Conservation (phyloP, 2,329 filamentous ascomycete genomes). For the Cadophora sp. region DNA sequence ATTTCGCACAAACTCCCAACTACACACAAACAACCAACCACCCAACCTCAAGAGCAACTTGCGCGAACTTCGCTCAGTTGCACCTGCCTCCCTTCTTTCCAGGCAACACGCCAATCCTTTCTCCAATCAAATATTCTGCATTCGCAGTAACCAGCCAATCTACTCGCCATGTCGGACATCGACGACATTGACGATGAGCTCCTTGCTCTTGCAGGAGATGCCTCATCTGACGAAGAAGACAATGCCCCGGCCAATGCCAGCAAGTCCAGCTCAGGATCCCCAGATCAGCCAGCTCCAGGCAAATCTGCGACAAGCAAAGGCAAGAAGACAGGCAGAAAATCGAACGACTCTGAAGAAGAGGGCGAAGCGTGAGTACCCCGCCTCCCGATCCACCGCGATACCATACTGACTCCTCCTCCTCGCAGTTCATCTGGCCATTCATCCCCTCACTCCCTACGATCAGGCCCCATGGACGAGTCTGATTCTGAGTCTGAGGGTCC, state of each 20-base stretch:
- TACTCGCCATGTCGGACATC: slow-evolving; percentile 74
- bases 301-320: slow-evolving; percentile 55
- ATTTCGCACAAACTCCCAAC: not conserved
- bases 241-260: slow-evolving; percentile 54
- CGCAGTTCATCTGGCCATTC: slow-evolving; percentile 71
- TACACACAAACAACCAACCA: not conserved
- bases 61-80: not conserved
- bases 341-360: slow-evolving; percentile 75
- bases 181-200: slow-evolving; percentile 78
- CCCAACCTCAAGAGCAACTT: not conserved
- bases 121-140: not conserved
- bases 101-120: not conserved
- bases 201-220: slow-evolving; percentile 87
- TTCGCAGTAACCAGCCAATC: not conserved
- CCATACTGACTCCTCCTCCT: slow-evolving; percentile 25
- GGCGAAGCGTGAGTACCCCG: slow-evolving; percentile 75
- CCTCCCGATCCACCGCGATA: not conserved
- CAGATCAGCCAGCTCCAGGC: slow-evolving; percentile 48
- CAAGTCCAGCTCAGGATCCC: slow-evolving; percentile 63
- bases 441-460: slow-evolving; percentile 78
- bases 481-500: slow-evolving; percentile 75
- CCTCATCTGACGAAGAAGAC: slow-evolving; percentile 64
- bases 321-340: slow-evolving; percentile 52
- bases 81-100: not conserved
- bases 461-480: slow-evolving; percentile 89